Percentiles rank a stretch among this genome's conserved stretches.
phyloP scores from a whole-genome alignment of 2,329 filamentous ascomycete species.

The Didymella exigua region DNA sequence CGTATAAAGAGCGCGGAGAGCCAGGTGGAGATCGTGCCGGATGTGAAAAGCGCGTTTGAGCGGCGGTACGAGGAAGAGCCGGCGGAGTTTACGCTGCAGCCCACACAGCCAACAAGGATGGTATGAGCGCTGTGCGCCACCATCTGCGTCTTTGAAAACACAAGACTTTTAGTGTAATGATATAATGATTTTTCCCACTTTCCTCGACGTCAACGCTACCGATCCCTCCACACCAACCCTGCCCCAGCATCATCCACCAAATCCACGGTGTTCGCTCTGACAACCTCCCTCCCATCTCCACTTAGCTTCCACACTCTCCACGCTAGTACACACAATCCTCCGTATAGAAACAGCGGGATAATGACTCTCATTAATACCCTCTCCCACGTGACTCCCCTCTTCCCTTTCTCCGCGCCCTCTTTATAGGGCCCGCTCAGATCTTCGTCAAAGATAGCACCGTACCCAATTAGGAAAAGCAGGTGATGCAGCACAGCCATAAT shows the following conservation, averaged over 20 bases:
- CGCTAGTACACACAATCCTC: background rate
- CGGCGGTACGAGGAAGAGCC: slow-evolving; percentile 28
- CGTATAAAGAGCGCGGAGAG: slow-evolving; percentile 25
- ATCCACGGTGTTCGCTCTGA: slow-evolving; percentile 4
- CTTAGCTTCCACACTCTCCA: background rate
- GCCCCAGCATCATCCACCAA: slow-evolving; percentile 1
- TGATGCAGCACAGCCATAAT: background rate
- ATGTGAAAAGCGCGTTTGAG: slow-evolving; percentile 26
- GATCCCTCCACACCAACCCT: slow-evolving; percentile 5
- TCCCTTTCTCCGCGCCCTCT: background rate
- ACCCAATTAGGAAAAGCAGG: background rate
- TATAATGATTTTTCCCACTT: background rate
- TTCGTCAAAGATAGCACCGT: background rate
- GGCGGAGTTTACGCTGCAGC: slow-evolving; percentile 25
- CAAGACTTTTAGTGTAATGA: background rate
- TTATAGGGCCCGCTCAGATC: background rate
- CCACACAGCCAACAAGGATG: slow-evolving; percentile 30
- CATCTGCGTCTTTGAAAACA: background rate
- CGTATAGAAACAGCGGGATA: background rate
- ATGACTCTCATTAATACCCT: background rate
- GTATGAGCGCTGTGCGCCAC: slow-evolving; percentile 18
- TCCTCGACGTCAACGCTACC: background rate
- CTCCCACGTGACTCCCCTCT: slow-evolving; percentile 1
- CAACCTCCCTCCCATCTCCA: background rate
- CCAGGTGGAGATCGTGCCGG: slow-evolving; percentile 21